A percentile compares a stretch with the other conserved stretches of the same genome.
Conservation (phyloP, 192 early-diverging fungal genomes). For the Entomortierella parvispora region DNA sequence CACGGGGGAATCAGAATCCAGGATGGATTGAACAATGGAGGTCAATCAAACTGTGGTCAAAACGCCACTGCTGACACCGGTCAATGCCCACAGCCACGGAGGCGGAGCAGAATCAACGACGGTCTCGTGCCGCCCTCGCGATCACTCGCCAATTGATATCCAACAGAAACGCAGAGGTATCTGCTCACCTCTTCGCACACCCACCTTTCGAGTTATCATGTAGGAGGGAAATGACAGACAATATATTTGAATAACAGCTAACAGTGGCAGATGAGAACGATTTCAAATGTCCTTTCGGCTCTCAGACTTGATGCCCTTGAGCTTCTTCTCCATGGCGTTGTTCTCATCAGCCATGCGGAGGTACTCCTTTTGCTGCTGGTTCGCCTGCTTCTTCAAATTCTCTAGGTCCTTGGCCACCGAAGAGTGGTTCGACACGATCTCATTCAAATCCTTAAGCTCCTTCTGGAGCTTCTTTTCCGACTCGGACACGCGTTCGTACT, state of each 20-base stretch:
- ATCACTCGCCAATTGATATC: too few relatives aligned
- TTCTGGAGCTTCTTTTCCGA: slow-evolving; percentile 47
- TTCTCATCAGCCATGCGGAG: slow-evolving; percentile 53
- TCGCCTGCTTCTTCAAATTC: slow-evolving; percentile 57
- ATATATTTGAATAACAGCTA: too few relatives aligned
- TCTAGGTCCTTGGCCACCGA: slow-evolving; percentile 50
- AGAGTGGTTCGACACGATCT: slow-evolving; percentile 31
- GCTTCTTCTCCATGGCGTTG: slow-evolving; percentile 43
- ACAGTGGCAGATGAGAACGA: too few relatives aligned
- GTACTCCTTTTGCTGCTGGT: slow-evolving; percentile 54
- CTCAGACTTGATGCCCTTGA: slow-evolving; percentile 25
- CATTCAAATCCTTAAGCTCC: slow-evolving; percentile 39
- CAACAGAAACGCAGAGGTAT: too few relatives aligned
- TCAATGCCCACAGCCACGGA: too few relatives aligned
- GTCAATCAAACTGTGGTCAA: too few relatives aligned
- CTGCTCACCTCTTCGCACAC: too few relatives aligned
- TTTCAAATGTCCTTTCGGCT: slow-evolving; percentile 52
- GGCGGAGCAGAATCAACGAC: too few relatives aligned
- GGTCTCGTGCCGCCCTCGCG: too few relatives aligned
- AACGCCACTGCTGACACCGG: too few relatives aligned
- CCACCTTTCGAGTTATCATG: too few relatives aligned
- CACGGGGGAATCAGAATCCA: slow-evolving; percentile 16
- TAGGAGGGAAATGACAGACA: too few relatives aligned
- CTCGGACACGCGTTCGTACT: slow-evolving; percentile 40
- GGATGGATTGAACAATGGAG: slow-evolving; percentile 6